These are phyloP conservation scores for Suillus alpinus DNA, from an alignment of 768 basidiomycete species.

Conservation along the genomic window DNA sequence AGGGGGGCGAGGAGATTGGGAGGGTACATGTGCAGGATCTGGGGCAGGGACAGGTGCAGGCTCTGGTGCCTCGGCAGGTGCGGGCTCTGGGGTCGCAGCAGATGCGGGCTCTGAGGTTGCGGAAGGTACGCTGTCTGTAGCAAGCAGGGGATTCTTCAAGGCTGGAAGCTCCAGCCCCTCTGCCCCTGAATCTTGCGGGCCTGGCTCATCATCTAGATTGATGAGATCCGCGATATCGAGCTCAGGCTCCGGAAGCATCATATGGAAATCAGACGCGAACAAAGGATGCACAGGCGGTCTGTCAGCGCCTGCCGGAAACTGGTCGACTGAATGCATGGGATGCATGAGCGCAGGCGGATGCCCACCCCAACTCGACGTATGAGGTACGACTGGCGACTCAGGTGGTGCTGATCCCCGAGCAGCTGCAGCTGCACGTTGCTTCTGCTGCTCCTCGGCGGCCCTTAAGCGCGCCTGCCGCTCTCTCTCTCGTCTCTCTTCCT, in stretches of 20 bases:
- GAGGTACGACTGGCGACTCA: slow-evolving; percentile 59
- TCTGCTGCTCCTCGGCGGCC: slow-evolving; percentile 39
- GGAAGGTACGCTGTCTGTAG: slow-evolving; percentile 8
- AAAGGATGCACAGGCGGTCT: slow-evolving; percentile 32
- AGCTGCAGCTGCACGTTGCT: slow-evolving; percentile 49
- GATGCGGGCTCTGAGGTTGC: slow-evolving; percentile 17
- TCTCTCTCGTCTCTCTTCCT: slow-evolving; percentile 67
- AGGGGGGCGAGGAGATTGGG: slow-evolving; percentile 41
- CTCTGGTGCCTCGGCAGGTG: slow-evolving; percentile 26
- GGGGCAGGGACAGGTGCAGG: slow-evolving; percentile 3
- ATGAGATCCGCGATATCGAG: slow-evolving; percentile 73
- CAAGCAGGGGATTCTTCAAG: slow-evolving; percentile 12
- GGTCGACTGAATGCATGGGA: slow-evolving; percentile 31
- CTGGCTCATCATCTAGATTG: slow-evolving; percentile 67
- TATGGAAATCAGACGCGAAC: slow-evolving; percentile 40
- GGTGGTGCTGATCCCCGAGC: slow-evolving; percentile 59
- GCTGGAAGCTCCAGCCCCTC: slow-evolving; percentile 17
- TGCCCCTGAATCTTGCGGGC: slow-evolving; percentile 31
- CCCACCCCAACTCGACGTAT: slow-evolving; percentile 56
- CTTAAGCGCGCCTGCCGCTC: slow-evolving; percentile 65
- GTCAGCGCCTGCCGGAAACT: slow-evolving; percentile 23
- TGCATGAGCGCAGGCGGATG: slow-evolving; percentile 56
- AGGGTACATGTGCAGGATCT: slow-evolving; percentile 29
- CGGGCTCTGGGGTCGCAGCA: slow-evolving; percentile 18
- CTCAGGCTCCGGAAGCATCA: slow-evolving; percentile 50